Conservation (phyloP, 2,329 filamentous ascomycete genomes). For the Ophiostoma sp. region DNA sequence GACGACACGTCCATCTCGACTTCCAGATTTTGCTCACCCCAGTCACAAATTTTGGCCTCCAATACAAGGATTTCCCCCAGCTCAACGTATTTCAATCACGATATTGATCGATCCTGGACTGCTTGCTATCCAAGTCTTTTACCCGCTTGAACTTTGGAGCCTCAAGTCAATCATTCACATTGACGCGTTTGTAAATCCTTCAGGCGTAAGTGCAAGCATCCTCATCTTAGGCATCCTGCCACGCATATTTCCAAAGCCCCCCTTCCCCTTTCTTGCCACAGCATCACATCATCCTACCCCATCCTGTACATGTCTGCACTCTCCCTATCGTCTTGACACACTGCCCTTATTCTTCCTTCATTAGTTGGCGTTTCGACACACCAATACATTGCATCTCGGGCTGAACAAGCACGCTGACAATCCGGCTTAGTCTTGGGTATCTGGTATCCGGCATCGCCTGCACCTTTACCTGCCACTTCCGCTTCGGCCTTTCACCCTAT, state of each 20-base stretch:
- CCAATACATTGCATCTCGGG: not conserved
- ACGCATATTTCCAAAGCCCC: not conserved
- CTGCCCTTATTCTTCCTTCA: too few relatives aligned
- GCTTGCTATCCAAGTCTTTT: not conserved
- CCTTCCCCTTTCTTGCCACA: not conserved
- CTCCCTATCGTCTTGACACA: not conserved
- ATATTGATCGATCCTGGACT: not conserved
- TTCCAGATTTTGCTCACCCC: not conserved
- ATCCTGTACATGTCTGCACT: not conserved
- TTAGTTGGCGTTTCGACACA: too few relatives aligned
- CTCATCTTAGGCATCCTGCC: not conserved
- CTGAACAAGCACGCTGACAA: not conserved
- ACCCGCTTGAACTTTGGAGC: not conserved
- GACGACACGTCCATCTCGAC: slow-evolving; percentile 2
- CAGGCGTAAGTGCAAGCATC: slow-evolving; percentile 6
- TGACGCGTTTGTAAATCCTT: not conserved
- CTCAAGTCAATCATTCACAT: not conserved
- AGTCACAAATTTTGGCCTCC: not conserved
- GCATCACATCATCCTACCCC: not conserved
- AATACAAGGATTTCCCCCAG: not conserved
- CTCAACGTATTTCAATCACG: not conserved
- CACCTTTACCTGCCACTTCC: slow-evolving; percentile 7
- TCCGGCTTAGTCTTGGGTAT: slow-evolving; percentile 5
- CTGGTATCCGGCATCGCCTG: slow-evolving; percentile 17
- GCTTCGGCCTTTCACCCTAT: not conserved